phyloP scores from a whole-genome alignment of 225 moss, liverwort and hornwort species.

The Anthoceros angustus region DNA sequence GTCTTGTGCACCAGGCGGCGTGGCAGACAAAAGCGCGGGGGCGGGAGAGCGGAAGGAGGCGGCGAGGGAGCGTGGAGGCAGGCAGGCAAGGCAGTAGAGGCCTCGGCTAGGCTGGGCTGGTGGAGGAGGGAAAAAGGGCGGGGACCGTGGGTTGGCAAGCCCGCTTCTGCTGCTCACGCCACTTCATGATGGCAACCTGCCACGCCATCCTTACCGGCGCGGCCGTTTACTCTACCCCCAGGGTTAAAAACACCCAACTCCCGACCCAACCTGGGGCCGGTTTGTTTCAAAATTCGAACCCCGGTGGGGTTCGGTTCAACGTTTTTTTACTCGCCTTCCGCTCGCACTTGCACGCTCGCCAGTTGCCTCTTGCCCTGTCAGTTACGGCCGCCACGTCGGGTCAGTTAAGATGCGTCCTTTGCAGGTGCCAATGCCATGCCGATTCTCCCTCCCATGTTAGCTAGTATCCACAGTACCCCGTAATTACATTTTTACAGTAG shows the following conservation, averaged over 20 bases:
- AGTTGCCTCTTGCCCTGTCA: neutral
- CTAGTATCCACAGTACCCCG: too few relatives aligned
- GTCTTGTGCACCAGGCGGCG: too few relatives aligned
- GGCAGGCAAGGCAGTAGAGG: neutral
- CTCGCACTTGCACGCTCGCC: neutral
- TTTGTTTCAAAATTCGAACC: slow-evolving; percentile 1
- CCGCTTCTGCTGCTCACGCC: neutral
- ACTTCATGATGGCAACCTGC: neutral
- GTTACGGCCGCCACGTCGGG: neutral
- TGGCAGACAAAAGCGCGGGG: neutral
- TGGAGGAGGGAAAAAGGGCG: neutral
- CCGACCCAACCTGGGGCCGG: too few relatives aligned
- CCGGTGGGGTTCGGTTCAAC: too few relatives aligned
- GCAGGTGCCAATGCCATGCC: too few relatives aligned
- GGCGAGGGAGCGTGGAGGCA: neutral
- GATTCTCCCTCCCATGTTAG: too few relatives aligned
- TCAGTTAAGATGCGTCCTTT: neutral
- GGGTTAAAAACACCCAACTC: too few relatives aligned
- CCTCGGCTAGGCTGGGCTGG: neutral
- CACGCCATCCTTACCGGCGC: neutral
- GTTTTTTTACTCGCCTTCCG: neutral
- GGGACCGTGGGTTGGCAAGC: neutral
- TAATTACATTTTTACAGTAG: too few relatives aligned
- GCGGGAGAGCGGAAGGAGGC: neutral
- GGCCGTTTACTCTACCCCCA: neutral